Evolutionary conservation across 1,139 yeast genomes (phyloP), one percentile per base, ranked within the genome.

Genomic region (Geotrichum phurueaensis): DNA sequence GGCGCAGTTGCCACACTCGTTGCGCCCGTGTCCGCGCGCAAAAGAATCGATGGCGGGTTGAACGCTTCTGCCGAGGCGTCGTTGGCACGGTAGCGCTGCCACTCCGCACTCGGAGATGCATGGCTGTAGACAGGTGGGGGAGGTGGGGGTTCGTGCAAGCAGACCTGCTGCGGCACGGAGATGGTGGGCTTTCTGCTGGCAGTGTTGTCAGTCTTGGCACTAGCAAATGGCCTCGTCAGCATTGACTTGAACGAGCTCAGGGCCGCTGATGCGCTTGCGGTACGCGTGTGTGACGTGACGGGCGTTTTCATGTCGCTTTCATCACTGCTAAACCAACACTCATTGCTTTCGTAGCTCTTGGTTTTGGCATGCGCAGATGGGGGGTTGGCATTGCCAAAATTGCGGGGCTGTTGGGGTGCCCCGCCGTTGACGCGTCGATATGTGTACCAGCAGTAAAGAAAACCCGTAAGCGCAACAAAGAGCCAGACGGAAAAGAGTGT

Each of bases 401-500:
- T 56, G n/a, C 57, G 57, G 1, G 57, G 36, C 2, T 22, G 51
- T 3, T 15, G 13, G 2, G 57, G 57, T 2, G 47, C 48, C 4
- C 47, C 47, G n/a, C 20, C 33, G 15, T 20, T 22, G 36, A 54
- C 47, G 3, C 56, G 48, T 18, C 58, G 54, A 27, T 43, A 51
- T 3, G 47, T 51, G 29, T 50, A 51, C 54, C 54, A 53, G 50
- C 71, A 68, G 60, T 67, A 66, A 6, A 66, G 12, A 20, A 64
- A 55, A 2, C 69, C 69, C n/a, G 47, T 31, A 6, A 66, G 12
- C 2, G 69, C 70, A 4, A 68, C 62, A 29, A 64, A 13, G 18
- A 68, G n/a, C 72, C 72, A 69, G 27, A 65, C 51, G 3, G 62
- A 57, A 5, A 69, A 47, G 13, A 69, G 53, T 0, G 60, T 65